A percentile compares a stretch with the other conserved stretches of the same genome.
These are phyloP conservation scores for Platanthera guangdongensis DNA, from an alignment of 106 monocot species.

Conservation along the genomic window DNA sequence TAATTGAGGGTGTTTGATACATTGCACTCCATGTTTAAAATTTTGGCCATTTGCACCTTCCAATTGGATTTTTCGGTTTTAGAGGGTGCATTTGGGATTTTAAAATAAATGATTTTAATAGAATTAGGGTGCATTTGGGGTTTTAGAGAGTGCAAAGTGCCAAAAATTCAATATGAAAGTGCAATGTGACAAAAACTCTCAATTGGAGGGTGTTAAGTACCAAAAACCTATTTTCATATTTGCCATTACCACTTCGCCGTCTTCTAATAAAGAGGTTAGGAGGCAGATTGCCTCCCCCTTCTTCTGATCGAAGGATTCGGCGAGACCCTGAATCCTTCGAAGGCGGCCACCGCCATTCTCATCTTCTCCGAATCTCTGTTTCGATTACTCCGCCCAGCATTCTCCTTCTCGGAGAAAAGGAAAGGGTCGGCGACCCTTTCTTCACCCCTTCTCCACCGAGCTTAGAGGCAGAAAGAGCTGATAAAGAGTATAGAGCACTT, in stretches of 20 bases:
- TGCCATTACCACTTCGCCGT: not conserved
- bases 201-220: too few species aligned
- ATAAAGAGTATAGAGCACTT: not conserved
- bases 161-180: too few species aligned
- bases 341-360: constrained; percentile 8
- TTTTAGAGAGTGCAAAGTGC: too few species aligned
- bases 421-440: not conserved
- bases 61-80: too few species aligned
- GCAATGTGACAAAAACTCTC: too few species aligned
- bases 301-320: not conserved
- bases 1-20: too few species aligned
- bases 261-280: too few species aligned
- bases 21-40: too few species aligned
- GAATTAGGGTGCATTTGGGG: too few species aligned
- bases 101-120: too few species aligned
- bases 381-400: not conserved
- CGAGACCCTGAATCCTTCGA: not conserved
- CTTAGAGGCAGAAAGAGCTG: not conserved
- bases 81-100: too few species aligned
- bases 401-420: not conserved
- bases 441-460: not conserved
- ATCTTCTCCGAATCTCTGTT: not conserved
- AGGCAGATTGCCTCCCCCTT: not conserved
- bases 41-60: too few species aligned
- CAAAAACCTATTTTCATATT: not conserved